These are phyloP conservation scores for Eremomyces bilateralis DNA, from an alignment of 495 filamentous ascomycete genomes.

Conservation along the genomic window DNA sequence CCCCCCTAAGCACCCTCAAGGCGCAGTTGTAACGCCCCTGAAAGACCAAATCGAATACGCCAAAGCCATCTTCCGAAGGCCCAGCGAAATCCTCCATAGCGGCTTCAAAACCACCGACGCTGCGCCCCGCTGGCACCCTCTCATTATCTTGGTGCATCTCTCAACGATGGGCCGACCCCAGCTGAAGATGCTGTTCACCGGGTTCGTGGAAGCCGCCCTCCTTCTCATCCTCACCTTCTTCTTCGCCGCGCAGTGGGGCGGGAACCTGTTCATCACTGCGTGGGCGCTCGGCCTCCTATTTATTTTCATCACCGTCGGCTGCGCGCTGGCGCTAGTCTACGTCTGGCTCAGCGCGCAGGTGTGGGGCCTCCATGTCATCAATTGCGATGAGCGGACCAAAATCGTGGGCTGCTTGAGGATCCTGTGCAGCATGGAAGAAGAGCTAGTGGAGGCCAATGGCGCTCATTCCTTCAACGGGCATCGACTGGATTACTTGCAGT, in stretches of 20 bases:
- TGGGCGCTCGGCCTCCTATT: constrained; percentile 6
- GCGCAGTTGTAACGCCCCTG: background rate
- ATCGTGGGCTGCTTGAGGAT: constrained; percentile 6
- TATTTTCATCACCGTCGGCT: constrained; percentile 8
- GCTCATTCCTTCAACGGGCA: constrained; percentile 3
- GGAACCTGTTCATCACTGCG: constrained; percentile 8
- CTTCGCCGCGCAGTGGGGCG: constrained; percentile 12
- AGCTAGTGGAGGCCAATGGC: constrained; percentile 8
- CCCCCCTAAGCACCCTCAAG: background rate
- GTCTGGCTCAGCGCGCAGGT: constrained; percentile 4
- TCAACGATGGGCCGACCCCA: constrained; percentile 4
- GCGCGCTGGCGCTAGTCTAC: constrained; percentile 7
- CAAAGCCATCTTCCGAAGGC: background rate
- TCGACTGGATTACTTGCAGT: background rate
- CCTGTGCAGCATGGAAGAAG: constrained; percentile 10
- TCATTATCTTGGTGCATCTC: constrained; percentile 9
- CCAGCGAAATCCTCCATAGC: background rate
- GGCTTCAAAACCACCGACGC: constrained; percentile 3
- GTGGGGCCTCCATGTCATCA: constrained; percentile 7
- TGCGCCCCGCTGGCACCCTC: constrained; percentile 7
- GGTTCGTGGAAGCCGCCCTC: constrained; percentile 7
- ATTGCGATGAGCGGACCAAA: constrained; percentile 4
- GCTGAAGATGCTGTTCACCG: constrained; percentile 9
- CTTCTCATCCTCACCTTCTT: constrained; percentile 11
- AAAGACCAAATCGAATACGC: constrained; percentile 1